A percentile compares a stretch with the other conserved stretches of the same genome.
phyloP scores from a whole-genome alignment of 495 filamentous ascomycete species.

The Hypomontagnella submonticulosa region DNA sequence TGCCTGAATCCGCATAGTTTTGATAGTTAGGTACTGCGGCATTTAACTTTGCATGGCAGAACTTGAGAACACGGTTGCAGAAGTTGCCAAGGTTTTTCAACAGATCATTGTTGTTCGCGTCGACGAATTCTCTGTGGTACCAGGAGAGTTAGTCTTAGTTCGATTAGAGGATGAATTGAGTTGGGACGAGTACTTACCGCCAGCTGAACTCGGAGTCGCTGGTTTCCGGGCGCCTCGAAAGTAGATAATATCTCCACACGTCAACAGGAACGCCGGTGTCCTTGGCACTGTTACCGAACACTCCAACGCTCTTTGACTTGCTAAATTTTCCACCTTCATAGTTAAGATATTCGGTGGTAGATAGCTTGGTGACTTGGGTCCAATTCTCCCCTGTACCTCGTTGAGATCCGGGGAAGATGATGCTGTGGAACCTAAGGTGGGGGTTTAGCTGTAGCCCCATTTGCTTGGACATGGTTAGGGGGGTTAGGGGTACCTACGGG shows the following conservation, averaged over 20 bases:
- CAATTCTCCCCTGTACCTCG: conserved; percentile 85
- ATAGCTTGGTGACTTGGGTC: conserved; percentile 91
- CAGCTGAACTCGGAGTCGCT: conserved; percentile 91
- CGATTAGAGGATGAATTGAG: not conserved
- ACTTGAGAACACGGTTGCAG: conserved; percentile 92
- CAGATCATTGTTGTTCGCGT: conserved; percentile 88
- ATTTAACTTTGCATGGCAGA: conserved; percentile 79
- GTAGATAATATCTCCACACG: conserved; percentile 93
- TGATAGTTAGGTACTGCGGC: conserved; percentile 75
- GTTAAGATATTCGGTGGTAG: conserved; percentile 94
- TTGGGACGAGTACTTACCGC: conserved; percentile 50
- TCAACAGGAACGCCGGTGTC: conserved; percentile 87
- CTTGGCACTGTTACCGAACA: conserved; percentile 89
- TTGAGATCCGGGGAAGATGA: conserved; percentile 91
- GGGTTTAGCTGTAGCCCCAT: conserved; percentile 13
- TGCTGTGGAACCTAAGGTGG: conserved; percentile 46
- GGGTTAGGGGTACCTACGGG: conserved; percentile 71
- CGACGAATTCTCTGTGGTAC: conserved; percentile 71
- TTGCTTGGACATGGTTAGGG: not conserved
- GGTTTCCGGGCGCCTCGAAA: conserved; percentile 88
- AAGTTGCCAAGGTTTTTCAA: conserved; percentile 94
- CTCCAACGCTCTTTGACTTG: conserved; percentile 88
- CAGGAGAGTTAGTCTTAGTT: conserved; percentile 11
- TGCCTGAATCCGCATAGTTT: conserved; percentile 62
- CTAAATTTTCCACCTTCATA: conserved; percentile 97